Base-by-base conservation (phyloP, 2,329 filamentous ascomycete genomes). In the Alternaria triticina region DNA sequence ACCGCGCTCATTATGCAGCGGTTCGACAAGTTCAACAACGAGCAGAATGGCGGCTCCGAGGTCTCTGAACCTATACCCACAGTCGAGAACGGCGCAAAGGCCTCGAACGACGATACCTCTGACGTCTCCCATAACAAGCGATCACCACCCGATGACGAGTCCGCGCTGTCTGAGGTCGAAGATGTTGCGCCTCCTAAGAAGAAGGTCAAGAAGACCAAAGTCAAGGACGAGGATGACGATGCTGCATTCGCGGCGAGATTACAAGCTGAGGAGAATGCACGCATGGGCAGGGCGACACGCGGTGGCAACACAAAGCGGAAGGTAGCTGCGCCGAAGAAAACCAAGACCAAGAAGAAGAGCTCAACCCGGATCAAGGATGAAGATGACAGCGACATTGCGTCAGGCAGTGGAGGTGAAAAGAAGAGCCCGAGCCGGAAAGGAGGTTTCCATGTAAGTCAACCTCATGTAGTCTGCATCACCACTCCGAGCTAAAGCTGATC, bases 221-320 rank as follows among this genome's bases (percentile, higher is more conserved):
- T 87, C 46, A 86, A 88, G 27, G 83, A 87, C 69, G 93, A 97
- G 68, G 91, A 92, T 30, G 90, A 92, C 30, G 96, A 99, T 80
- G 96, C 95, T 33, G 89, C 91, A 47, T 88, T 95, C 65, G 96
- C 96, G 1, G 94, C 94, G 15, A 89, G 91, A 78, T 85, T 99
- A 36, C 96, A 99, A 81, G 95, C 94, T 0, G 92, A 98, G 79
- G 93, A 97, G 82, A 97, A 98, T 80, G 86, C 88, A 69, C 63
- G 82, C 54, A 89, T 88, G 51, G 61, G 61, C 22, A 86, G 93
- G 57, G 87, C 92, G 17, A 97, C 94, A 4, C 87, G 95, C 47
- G 92, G 93, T 7, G 92, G 90, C 11, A 88, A 82, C 52, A 84
- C 82, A 7, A 86, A 88, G 67, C 68, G 89, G 77, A 83, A 86